Evolutionary conservation across 768 basidiomycete species (phyloP).

Genomic region (Mycena vulgaris): DNA sequence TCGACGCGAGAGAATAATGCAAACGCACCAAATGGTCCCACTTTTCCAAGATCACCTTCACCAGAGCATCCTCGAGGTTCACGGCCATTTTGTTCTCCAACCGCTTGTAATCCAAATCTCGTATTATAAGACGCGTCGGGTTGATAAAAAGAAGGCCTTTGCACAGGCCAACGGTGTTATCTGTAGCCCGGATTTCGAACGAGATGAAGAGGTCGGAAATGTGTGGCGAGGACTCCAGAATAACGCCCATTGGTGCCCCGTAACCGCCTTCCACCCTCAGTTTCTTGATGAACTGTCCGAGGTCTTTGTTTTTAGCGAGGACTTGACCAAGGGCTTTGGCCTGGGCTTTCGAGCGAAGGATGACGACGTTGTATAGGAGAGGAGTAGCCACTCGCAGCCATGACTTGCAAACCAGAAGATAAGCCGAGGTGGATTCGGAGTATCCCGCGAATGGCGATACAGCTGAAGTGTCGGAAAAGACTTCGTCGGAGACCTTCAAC

Average conservation of each 20-base stretch:
- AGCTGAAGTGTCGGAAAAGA: conserved; percentile 26
- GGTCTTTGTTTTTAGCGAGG: not conserved
- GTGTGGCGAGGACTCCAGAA: not conserved
- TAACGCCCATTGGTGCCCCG: not conserved
- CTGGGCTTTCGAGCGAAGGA: conserved; percentile 32
- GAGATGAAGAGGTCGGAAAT: not conserved
- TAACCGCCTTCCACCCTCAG: not conserved
- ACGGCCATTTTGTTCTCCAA: conserved; percentile 7
- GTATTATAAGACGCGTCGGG: conserved; percentile 24
- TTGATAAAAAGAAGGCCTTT: conserved; percentile 16
- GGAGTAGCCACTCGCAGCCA: conserved; percentile 46
- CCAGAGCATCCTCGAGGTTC: not conserved
- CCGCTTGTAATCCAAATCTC: not conserved
- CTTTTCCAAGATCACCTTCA: not conserved
- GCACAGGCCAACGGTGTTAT: conserved; percentile 22
- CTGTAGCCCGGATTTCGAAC: not conserved
- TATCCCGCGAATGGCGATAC: conserved; percentile 34
- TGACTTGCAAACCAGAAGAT: conserved; percentile 40
- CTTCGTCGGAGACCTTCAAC: conserved; percentile 35
- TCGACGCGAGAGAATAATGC: not conserved
- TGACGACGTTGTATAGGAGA: conserved; percentile 42
- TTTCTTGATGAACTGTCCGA: not conserved
- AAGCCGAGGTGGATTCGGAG: conserved; percentile 31
- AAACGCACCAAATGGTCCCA: conserved; percentile 24
- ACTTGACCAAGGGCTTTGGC: too few relatives aligned